Base-by-base conservation (phyloP, 78 protist genomes). In the Chrysochromulina parva region DNA sequence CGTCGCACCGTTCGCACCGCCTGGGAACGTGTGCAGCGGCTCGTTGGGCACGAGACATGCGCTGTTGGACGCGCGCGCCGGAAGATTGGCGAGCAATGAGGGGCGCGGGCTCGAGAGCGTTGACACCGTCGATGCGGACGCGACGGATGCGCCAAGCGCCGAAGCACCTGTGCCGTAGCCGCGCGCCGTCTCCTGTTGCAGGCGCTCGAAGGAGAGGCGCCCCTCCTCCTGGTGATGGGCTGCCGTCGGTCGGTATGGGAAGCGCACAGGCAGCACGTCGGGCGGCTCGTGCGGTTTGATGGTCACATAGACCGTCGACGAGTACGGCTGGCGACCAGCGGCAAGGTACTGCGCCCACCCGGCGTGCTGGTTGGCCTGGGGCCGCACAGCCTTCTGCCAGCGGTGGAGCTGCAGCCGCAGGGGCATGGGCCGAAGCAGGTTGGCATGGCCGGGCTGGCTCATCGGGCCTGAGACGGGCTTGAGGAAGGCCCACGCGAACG, bases 201-300 rank as follows among this genome's bases (percentile, higher is more conserved):
- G 62, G 13, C 24, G 7, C 24, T 7, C 62, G 62, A 58, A 58
- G 62, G 7, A 7, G 62, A 58, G 50, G 38, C 78, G 78, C 78
- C 48, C 78, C 78, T 69, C 48, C 78, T 69, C 78, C n/a, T 4
- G 38, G 48, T 69, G 78, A n/a, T 69, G 78, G 10, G 78, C 52
- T 19, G 78, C 78, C 78, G 28, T 69, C 38, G 78, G 78, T 10
- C 78, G 78, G 78, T n/a, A 69, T 28, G 78, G 78, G 17, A n/a
- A 69, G 16, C 28, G 5, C 26, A 69, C 78, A 50, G 78, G 3
- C n/a, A 69, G 78, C 50, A 4, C n/a, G 16, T 7, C 48, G 28
- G 78, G 78, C 78, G 38, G 78, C 50, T 3, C 52, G 14, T 2
- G 13, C 78, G 78, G 48, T 2, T 5, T 3, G 24, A 69, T 3